Base-by-base conservation (phyloP, 176 grass and related monocot species). In the Elaeis guineensis region DNA sequence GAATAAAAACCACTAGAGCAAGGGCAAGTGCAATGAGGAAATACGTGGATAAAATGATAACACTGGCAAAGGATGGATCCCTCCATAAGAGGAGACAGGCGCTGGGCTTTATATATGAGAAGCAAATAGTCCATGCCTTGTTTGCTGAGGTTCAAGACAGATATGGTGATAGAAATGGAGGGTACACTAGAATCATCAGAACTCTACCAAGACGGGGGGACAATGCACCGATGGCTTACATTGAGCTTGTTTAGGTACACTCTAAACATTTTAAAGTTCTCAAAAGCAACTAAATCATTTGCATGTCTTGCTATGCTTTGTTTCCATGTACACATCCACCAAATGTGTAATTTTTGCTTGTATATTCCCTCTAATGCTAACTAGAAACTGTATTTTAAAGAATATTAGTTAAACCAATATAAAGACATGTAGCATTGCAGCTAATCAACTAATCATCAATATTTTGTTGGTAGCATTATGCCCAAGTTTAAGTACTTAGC, bases 1-100 rank as follows among this genome's bases (percentile, higher is more conserved):
- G 93, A 63, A 98, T 98, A 69, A 98, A 92, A 76, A 98, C 93
- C 32, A 92, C 84, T 3, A 77, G 79, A 55, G 65, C 87, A 66
- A 84, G 84, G 30, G 88, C 93, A 63, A 92, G 86, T 50, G 87
- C 93, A 19, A 98, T 98, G 80, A 79, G 93, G 51, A 87, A 85
- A 59, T 92, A 64, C 32, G 84, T 87, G 8, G 87, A 98, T 11
- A 82, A 85, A 76, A 92, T 98, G 93, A 86, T 89, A 77, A 98
- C 87, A 0, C 20, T 98, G 52, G 87, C 87, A 6, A 98, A 98
- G 63, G 87, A 89, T 64, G 93, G 84, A 35, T 86, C 87, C 59
- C 84, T 92, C 39, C 93, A 98, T 84, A 98, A 98, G 73, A 92
- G 93, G 74, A 87, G 93, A 23, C 84, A 92, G 21, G 87, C 93